These are phyloP conservation scores for Vaccinium macrocarpon DNA, from an alignment of 148 eudicot genomes.

Conservation along the genomic window DNA sequence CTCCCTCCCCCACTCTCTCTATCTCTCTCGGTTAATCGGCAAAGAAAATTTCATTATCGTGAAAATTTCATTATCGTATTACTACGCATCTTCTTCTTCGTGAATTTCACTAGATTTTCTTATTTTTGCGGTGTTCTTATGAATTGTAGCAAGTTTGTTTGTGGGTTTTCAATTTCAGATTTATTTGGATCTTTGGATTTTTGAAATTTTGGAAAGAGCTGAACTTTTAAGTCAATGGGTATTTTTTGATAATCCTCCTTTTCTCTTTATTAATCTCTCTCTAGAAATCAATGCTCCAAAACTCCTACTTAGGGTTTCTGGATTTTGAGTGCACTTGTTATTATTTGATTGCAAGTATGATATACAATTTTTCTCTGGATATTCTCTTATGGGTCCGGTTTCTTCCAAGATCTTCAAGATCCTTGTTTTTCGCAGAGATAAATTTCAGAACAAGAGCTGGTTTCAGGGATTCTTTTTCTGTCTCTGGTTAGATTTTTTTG, in stretches of 20 bases:
- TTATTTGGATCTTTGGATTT: too few species aligned
- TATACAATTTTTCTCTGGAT: neutral
- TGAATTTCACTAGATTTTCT: neutral
- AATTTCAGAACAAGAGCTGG: neutral
- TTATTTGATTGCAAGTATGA: neutral
- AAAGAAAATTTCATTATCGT: too few species aligned
- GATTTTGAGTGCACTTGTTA: neutral
- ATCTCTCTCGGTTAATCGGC: neutral
- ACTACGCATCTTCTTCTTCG: neutral
- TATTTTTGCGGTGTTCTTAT: neutral
- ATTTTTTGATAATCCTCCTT: neutral
- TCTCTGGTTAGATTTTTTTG: neutral
- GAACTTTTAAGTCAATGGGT: neutral
- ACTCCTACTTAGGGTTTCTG: neutral
- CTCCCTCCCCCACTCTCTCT: neutral
- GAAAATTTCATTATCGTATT: too few species aligned
- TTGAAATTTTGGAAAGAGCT: neutral
- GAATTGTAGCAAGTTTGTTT: neutral
- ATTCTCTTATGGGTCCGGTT: neutral
- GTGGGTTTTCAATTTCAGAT: neutral
- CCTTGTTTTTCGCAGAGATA: neutral
- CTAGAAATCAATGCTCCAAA: neutral
- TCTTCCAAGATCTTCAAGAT: neutral
- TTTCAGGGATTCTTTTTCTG: neutral
- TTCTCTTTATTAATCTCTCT: neutral